Conservation (phyloP, 805 yeast species). For the Ogataea trehaloabstinens region DNA sequence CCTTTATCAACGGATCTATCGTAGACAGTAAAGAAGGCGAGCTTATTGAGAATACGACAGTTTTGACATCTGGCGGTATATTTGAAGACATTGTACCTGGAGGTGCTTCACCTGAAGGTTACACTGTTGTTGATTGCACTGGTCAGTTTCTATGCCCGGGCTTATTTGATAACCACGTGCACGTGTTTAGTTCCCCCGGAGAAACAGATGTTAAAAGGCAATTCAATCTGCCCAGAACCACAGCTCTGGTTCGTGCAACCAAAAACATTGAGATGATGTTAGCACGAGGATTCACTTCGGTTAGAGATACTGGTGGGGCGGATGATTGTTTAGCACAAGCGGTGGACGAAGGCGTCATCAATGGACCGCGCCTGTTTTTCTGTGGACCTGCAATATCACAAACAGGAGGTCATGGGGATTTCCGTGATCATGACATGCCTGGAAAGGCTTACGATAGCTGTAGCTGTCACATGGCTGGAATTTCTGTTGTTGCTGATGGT, state of each 20-base stretch:
- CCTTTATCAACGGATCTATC: constrained; percentile 20
- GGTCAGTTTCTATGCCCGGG: constrained; percentile 30
- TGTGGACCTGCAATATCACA: constrained; percentile 28
- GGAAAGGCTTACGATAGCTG: constrained; percentile 26
- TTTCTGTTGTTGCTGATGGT: constrained; percentile 28
- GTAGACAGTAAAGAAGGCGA: constrained; percentile 20
- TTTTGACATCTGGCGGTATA: constrained; percentile 20
- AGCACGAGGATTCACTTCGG: constrained; percentile 26
- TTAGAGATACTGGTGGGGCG: constrained; percentile 28
- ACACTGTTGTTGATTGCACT: constrained; percentile 20
- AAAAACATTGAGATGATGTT: constrained; percentile 20
- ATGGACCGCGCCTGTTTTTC: constrained; percentile 26
- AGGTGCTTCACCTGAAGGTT: constrained; percentile 4
- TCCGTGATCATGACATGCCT: constrained; percentile 22
- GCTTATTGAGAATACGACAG: constrained; percentile 13
- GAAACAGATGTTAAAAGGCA: constrained; percentile 20
- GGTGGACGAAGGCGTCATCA: constrained; percentile 25
- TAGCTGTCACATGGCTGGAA: constrained; percentile 21
- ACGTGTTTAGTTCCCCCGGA: constrained; percentile 25
- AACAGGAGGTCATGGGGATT: constrained; percentile 32
- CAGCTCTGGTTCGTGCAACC: constrained; percentile 23
- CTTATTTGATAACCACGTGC: constrained; percentile 29
- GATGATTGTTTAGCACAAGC: constrained; percentile 23
- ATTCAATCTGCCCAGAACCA: constrained; percentile 19
- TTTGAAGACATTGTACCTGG: constrained; percentile 12